These are phyloP conservation scores for Amauroascus niger DNA, from an alignment of 2,329 filamentous ascomycete species.

Conservation along the genomic window DNA sequence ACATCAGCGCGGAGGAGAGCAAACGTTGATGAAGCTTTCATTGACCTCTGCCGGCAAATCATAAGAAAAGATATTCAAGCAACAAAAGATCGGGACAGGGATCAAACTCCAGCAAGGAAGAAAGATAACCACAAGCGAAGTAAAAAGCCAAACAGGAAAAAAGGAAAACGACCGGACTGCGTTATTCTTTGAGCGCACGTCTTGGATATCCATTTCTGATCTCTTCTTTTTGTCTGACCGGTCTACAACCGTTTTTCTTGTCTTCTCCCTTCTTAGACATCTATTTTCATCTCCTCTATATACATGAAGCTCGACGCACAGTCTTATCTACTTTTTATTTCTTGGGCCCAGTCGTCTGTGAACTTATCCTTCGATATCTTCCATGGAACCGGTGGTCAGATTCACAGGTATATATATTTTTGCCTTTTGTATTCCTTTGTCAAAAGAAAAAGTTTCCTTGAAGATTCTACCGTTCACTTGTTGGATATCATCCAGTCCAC, in stretches of 20 bases:
- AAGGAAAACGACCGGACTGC: conserved; percentile 23
- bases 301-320: conserved; percentile 6
- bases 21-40: conserved; percentile 85
- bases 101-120: conserved; percentile 23
- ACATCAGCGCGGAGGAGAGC: conserved; percentile 71
- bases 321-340: background rate
- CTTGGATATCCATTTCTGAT: background rate
- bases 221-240: background rate
- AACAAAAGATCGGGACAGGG: conserved; percentile 27
- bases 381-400: background rate
- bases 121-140: conserved; percentile 28
- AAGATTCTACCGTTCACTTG: background rate
- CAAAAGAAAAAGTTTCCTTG: conserved; percentile 7
- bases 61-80: conserved; percentile 55
- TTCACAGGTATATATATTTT: conserved; percentile 2
- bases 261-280: conserved; percentile 6
- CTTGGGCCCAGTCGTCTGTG: background rate
- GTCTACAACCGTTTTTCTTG: conserved; percentile 1
- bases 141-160: conserved; percentile 22
- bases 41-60: conserved; percentile 75
- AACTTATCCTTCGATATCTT: conserved; percentile 1
- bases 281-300: conserved; percentile 4
- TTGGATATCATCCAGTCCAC: background rate
- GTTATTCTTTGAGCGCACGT: conserved; percentile 29
- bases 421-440: conserved; percentile 3